Evolutionary conservation across 768 basidiomycete species (phyloP).

Genomic region (Tulasnella sp.): DNA sequence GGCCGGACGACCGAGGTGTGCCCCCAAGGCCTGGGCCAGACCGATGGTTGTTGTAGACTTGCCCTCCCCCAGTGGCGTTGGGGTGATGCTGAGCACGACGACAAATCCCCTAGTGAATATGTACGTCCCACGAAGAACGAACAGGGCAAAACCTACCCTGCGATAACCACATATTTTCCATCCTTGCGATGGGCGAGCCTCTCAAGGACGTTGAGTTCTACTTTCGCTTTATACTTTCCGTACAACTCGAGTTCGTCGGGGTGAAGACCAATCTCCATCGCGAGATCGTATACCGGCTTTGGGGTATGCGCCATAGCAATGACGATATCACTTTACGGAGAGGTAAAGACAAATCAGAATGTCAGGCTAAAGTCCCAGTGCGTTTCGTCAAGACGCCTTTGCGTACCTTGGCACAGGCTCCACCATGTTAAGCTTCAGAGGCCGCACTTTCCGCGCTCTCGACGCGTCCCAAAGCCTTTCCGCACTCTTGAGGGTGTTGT

Average conservation of each 20-base stretch:
- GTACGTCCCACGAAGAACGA: not conserved
- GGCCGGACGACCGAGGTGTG: conserved; percentile 81
- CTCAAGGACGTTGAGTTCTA: conserved; percentile 80
- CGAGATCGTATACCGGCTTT: conserved; percentile 76
- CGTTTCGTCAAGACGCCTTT: too few species aligned
- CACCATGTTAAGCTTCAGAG: conserved; percentile 65
- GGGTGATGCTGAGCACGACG: conserved; percentile 57
- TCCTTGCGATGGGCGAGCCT: conserved; percentile 74
- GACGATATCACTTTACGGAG: conserved; percentile 89
- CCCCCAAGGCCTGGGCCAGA: conserved; percentile 90
- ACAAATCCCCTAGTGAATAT: not conserved
- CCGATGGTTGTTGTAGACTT: conserved; percentile 98
- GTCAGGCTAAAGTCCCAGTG: not conserved
- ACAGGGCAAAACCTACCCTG: conserved; percentile 47
- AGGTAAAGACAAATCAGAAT: not conserved
- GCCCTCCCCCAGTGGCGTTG: conserved; percentile 93
- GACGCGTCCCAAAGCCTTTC: conserved; percentile 65
- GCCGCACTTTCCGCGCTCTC: conserved; percentile 56
- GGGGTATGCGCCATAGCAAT: conserved; percentile 92
- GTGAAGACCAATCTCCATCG: conserved; percentile 75
- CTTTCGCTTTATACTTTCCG: conserved; percentile 94
- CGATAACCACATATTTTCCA: conserved; percentile 93
- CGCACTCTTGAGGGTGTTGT: conserved; percentile 80
- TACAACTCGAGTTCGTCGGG: conserved; percentile 86
- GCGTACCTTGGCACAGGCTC: conserved; percentile 66